Evolutionary conservation across 441 rosid genomes (phyloP).

Genomic region (Corymbia citriodora): DNA sequence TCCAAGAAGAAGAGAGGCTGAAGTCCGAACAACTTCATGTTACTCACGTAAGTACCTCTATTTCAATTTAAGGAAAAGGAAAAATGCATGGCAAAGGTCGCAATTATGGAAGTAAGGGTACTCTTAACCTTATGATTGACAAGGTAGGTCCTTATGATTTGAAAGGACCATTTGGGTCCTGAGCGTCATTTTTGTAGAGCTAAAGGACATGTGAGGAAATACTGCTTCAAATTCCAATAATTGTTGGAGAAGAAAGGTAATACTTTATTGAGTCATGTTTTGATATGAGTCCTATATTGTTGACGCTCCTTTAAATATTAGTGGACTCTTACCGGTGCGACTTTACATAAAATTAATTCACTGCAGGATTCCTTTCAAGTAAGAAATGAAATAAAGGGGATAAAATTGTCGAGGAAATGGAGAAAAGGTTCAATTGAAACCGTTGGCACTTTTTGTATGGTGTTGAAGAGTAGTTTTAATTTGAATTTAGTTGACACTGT

Average conservation of each 20-base stretch:
- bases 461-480: background rate
- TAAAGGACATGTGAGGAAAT: background rate
- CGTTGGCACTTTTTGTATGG: background rate
- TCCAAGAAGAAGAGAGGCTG: background rate
- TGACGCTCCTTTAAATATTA: background rate
- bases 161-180: background rate
- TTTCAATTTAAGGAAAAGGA: background rate
- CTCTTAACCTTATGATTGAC: background rate
- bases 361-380: background rate
- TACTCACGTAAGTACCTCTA: background rate
- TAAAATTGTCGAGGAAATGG: too few species aligned
- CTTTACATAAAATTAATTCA: background rate
- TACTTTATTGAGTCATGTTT: background rate
- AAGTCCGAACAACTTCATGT: rapidly evolving
- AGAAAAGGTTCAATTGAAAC: too few species aligned
- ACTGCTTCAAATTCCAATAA: background rate
- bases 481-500: background rate
- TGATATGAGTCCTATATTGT: background rate
- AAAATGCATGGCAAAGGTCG: background rate
- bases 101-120: background rate
- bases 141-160: background rate
- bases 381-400: background rate
- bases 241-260: background rate
- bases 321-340: background rate
- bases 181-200: background rate